These are phyloP conservation scores for Linnemannia exigua DNA, from an alignment of 192 early-diverging fungal species.

Conservation along the genomic window DNA sequence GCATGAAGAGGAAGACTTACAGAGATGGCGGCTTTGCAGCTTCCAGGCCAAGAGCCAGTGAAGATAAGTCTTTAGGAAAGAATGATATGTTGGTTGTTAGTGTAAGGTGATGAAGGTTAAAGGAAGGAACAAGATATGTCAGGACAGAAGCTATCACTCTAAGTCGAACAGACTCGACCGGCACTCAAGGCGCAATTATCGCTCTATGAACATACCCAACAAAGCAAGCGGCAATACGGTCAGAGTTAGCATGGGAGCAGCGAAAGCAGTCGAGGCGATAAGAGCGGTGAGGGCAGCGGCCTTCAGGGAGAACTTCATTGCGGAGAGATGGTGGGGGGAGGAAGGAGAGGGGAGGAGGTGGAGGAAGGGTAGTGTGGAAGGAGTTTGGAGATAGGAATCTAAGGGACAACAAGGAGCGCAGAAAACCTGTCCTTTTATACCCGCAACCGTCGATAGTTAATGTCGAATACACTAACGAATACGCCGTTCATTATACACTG, in stretches of 20 bases:
- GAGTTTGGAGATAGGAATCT: conserved; percentile 34
- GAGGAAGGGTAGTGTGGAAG: not conserved
- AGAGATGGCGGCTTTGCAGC: conserved; percentile 41
- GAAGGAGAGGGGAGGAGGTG: not conserved
- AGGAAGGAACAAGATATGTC: no score
- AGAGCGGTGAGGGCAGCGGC: conserved; percentile 34
- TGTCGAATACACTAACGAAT: no score
- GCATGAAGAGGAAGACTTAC: conserved; percentile 27
- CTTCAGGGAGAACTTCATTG: conserved; percentile 56
- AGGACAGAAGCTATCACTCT: no score
- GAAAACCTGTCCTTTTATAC: conserved; percentile 1
- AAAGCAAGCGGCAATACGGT: conserved; percentile 43
- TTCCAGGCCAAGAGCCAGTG: conserved; percentile 40
- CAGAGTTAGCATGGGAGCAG: conserved; percentile 36
- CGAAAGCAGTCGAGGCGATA: conserved; percentile 21
- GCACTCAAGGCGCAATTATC: no score
- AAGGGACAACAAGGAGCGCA: not conserved
- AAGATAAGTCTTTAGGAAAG: conserved; percentile 32
- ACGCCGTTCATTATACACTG: not conserved
- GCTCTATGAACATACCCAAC: conserved; percentile 17
- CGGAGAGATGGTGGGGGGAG: conserved; percentile 2
- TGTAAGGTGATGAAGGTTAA: no score
- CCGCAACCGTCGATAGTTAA: not conserved
- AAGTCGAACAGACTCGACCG: no score
- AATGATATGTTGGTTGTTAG: no score